Evolutionary conservation across 495 filamentous ascomycete genomes (phyloP).

Genomic region (Annulohypoxylon bovei): DNA sequence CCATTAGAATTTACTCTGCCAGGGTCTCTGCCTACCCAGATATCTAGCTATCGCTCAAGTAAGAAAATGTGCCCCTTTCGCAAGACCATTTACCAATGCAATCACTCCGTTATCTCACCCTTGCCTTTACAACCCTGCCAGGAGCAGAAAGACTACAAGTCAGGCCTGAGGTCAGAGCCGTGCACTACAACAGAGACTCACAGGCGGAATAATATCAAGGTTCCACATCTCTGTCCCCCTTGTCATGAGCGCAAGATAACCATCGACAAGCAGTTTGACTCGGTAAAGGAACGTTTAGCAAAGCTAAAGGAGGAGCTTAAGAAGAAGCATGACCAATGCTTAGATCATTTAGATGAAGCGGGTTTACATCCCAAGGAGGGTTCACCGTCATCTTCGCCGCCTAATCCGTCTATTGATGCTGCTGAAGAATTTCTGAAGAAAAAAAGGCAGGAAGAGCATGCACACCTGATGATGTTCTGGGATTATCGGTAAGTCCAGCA

Average conservation of each 20-base stretch:
- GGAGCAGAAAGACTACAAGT: background rate
- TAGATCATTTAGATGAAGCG: slow-evolving; percentile 23
- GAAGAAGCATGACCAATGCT: slow-evolving; percentile 4
- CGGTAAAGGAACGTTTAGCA: slow-evolving; percentile 2
- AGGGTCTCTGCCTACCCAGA: background rate
- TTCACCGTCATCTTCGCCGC: background rate
- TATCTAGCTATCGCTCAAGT: background rate
- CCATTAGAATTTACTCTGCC: background rate
- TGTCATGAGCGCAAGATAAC: slow-evolving; percentile 13
- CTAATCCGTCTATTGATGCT: background rate
- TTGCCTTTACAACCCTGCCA: slow-evolving; percentile 3
- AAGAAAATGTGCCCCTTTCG: slow-evolving; percentile 27
- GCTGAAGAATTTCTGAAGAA: slow-evolving; percentile 21
- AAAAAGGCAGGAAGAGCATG: slow-evolving; percentile 29
- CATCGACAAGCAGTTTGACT: background rate
- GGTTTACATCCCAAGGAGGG: background rate
- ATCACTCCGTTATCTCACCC: slow-evolving; percentile 13
- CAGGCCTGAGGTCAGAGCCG: background rate
- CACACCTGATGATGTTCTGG: slow-evolving; percentile 37
- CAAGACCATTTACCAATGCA: slow-evolving; percentile 29
- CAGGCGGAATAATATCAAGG: background rate
- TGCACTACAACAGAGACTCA: slow-evolving; percentile 18
- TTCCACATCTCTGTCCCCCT: background rate
- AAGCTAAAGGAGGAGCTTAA: slow-evolving; percentile 8
- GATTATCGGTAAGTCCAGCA: background rate